Percentiles rank a stretch among this genome's conserved stretches.
These are phyloP conservation scores for Linum usitatissimum DNA, from an alignment of 345 rosid genomes.

Conservation along the genomic window DNA sequence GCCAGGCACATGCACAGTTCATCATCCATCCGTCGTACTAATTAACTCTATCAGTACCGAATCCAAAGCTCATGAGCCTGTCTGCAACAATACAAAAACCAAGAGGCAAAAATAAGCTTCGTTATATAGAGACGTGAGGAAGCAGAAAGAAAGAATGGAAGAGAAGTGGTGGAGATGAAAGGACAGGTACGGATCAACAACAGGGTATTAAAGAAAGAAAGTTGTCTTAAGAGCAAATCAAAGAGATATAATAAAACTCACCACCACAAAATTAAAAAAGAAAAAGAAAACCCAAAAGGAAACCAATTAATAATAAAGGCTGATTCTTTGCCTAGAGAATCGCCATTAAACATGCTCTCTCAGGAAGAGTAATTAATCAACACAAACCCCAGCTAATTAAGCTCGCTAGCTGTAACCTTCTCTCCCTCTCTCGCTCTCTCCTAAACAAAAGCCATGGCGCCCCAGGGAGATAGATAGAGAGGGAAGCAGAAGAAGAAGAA, in stretches of 20 bases:
- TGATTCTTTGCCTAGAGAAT: no score
- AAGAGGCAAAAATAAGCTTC: background rate
- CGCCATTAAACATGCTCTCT: no score
- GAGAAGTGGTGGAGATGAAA: background rate
- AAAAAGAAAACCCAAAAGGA: background rate
- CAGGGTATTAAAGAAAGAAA: background rate
- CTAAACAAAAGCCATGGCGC: no score
- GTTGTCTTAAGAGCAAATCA: background rate
- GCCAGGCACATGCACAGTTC: conserved; percentile 65
- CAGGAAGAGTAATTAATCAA: no score
- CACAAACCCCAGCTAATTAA: no score
- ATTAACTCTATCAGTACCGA: background rate
- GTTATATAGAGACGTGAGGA: background rate
- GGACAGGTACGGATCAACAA: background rate
- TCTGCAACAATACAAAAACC: no score
- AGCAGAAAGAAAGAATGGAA: background rate
- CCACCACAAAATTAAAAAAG: background rate
- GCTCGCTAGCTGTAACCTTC: background rate
- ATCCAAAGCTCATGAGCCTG: background rate
- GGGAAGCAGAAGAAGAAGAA: background rate
- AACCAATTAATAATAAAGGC: no score
- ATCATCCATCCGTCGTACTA: background rate
- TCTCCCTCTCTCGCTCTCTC: no score
- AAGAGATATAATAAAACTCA: background rate
- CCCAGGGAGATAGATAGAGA: background rate